phyloP scores from a whole-genome alignment of 441 rosid genomes.

The Melastoma candidum region DNA sequence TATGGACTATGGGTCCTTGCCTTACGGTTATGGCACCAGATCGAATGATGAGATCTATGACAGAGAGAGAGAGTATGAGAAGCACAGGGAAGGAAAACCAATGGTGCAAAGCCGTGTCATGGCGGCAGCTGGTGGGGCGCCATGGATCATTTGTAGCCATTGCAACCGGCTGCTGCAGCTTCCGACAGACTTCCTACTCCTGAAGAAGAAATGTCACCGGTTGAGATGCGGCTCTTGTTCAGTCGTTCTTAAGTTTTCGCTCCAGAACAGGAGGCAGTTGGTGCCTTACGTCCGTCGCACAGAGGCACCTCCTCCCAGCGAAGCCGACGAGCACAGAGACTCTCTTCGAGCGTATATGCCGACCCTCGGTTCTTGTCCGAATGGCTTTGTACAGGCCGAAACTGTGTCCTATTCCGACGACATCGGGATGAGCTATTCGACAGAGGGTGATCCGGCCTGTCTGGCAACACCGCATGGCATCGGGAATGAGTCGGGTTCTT shows the following conservation, averaged over 20 bases:
- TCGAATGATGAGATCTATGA: conserved; percentile 43
- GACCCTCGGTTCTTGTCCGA: conserved; percentile 27
- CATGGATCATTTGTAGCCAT: conserved; percentile 49
- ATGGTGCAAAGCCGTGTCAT: conserved; percentile 48
- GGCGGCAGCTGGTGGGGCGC: conserved; percentile 79
- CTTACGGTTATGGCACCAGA: conserved; percentile 30
- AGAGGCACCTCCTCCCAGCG: conserved; percentile 27
- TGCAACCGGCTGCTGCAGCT: conserved; percentile 58
- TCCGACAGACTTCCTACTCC: conserved; percentile 62
- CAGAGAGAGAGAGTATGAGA: conserved; percentile 28
- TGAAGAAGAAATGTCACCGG: conserved; percentile 39
- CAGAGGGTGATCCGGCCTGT: conserved; percentile 5
- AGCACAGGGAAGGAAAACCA: conserved; percentile 35
- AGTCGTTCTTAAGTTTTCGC: conserved; percentile 48
- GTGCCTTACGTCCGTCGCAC: conserved; percentile 33
- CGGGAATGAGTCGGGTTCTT: not conserved
- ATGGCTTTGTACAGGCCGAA: conserved; percentile 22
- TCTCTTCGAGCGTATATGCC: conserved; percentile 18
- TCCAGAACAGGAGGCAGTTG: conserved; percentile 32
- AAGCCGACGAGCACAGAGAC: conserved; percentile 24
- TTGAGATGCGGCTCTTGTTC: conserved; percentile 78
- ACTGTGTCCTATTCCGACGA: conserved; percentile 36
- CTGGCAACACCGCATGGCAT: not conserved
- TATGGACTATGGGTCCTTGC: conserved; percentile 29
- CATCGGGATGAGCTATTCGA: not conserved